phyloP scores from a whole-genome alignment of 805 yeast genomes.

The Metschnikowia rubicola region DNA sequence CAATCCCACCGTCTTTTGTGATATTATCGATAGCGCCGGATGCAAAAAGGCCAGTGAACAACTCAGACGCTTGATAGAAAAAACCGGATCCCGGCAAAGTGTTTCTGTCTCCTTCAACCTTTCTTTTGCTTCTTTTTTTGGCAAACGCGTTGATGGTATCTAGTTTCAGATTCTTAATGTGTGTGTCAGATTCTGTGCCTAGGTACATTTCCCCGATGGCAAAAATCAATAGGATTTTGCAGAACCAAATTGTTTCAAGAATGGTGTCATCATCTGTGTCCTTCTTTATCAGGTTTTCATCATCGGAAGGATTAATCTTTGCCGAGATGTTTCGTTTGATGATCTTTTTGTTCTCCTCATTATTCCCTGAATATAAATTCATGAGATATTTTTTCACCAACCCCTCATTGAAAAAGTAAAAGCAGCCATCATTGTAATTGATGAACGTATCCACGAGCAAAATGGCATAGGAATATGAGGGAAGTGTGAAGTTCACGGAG shows the following conservation, averaged over 20 bases:
- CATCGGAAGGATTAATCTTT: constrained; percentile 25
- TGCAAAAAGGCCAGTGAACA: constrained; percentile 72
- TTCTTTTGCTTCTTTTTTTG: constrained; percentile 18
- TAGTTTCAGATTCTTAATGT: constrained; percentile 42
- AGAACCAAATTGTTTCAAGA: constrained; percentile 76
- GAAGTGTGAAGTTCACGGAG: constrained; percentile 67
- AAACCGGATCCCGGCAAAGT: constrained; percentile 77
- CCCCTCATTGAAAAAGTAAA: constrained; percentile 82
- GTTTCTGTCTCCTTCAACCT: constrained; percentile 21
- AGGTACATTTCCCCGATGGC: constrained; percentile 82
- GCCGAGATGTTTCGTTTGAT: constrained; percentile 32
- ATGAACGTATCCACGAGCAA: constrained; percentile 71
- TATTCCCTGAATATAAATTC: constrained; percentile 55
- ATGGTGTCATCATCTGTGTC: constrained; percentile 53
- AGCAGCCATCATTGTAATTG: constrained; percentile 79
- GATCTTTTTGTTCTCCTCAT: constrained; percentile 36
- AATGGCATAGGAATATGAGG: constrained; percentile 75
- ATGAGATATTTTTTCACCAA: constrained; percentile 63
- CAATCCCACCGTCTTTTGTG: constrained; percentile 77
- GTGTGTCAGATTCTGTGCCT: constrained; percentile 66
- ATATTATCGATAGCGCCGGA: constrained; percentile 77
- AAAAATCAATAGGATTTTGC: constrained; percentile 68
- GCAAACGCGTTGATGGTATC: constrained; percentile 15
- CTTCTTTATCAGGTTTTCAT: constrained; percentile 40
- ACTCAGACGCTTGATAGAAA: constrained; percentile 74